phyloP scores from a whole-genome alignment of 352 stramenopile species.

The Pythium insidiosum region DNA sequence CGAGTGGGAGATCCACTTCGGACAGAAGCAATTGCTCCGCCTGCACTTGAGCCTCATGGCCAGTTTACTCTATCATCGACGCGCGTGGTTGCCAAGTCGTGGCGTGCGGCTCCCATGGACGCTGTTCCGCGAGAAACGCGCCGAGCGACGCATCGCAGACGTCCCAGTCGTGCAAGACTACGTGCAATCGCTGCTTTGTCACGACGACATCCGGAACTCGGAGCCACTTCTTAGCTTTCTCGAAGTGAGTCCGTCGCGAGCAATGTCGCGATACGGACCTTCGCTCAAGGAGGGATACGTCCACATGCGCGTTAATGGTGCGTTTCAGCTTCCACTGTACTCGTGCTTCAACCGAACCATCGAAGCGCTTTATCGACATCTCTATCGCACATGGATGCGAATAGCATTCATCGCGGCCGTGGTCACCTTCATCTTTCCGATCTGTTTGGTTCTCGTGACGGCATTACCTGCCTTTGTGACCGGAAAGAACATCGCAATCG shows the following conservation, averaged over 20 bases:
- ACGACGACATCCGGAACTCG: slow-evolving; percentile 63
- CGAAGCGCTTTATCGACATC: slow-evolving; percentile 71
- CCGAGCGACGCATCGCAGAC: slow-evolving; percentile 56
- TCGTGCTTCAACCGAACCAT: slow-evolving; percentile 81
- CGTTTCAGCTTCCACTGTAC: slow-evolving; percentile 80
- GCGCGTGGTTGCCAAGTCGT: slow-evolving; percentile 27
- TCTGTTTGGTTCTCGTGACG: slow-evolving; percentile 65
- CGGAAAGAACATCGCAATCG: slow-evolving; percentile 50
- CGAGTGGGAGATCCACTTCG: slow-evolving; percentile 83
- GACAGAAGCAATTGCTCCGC: slow-evolving; percentile 76
- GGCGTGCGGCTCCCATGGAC: slow-evolving; percentile 62
- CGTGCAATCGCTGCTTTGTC: slow-evolving; percentile 49
- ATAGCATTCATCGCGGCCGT: slow-evolving; percentile 77
- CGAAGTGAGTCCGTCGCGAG: slow-evolving; percentile 68
- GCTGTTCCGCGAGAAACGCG: slow-evolving; percentile 75
- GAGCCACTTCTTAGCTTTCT: slow-evolving; percentile 74
- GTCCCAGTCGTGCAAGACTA: slow-evolving; percentile 71
- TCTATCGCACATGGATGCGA: slow-evolving; percentile 83
- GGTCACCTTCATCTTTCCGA: slow-evolving; percentile 74
- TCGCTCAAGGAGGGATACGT: slow-evolving; percentile 85
- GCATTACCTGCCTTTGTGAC: slow-evolving; percentile 62
- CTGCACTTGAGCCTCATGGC: slow-evolving; percentile 57
- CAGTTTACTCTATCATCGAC: slow-evolving; percentile 39
- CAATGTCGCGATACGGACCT: slow-evolving; percentile 64
- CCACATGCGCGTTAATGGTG: slow-evolving; percentile 85